These are phyloP conservation scores for Rhizophlyctis rosea DNA, from an alignment of 192 early-diverging fungal genomes.

Conservation along the genomic window DNA sequence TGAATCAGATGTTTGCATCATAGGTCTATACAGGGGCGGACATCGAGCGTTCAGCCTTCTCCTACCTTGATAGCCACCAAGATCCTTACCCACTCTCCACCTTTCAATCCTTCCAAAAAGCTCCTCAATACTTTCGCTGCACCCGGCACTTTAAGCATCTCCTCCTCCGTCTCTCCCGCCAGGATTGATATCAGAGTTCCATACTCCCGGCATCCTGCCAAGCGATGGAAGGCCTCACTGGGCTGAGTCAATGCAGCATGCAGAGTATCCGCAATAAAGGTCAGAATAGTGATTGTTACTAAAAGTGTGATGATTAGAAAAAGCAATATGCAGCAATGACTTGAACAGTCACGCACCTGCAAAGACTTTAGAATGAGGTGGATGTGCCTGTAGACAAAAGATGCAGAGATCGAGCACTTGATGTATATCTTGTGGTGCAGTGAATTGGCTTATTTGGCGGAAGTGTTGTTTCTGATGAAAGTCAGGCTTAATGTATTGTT, in stretches of 20 bases:
- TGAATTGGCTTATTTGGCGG: too few relatives aligned
- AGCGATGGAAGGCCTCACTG: constrained; percentile 24
- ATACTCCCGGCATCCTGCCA: constrained; percentile 31
- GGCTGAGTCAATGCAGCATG: constrained; percentile 8
- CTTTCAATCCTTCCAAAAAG: too few relatives aligned
- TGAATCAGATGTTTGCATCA: too few relatives aligned
- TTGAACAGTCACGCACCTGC: constrained; percentile 11
- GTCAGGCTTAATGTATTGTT: too few relatives aligned
- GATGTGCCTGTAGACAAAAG: constrained; percentile 22
- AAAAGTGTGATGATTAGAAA: background rate
- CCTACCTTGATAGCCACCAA: too few relatives aligned
- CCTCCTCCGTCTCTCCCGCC: too few relatives aligned
- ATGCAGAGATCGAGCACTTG: constrained; percentile 33
- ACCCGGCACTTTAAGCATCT: too few relatives aligned
- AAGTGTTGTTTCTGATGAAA: too few relatives aligned
- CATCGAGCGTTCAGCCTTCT: too few relatives aligned
- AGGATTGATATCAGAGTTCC: background rate
- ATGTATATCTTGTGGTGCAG: constrained; percentile 31
- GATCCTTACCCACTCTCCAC: too few relatives aligned
- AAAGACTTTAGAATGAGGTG: constrained; percentile 24
- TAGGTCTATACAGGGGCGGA: too few relatives aligned
- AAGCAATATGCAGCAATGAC: background rate
- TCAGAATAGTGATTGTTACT: background rate
- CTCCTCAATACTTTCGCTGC: too few relatives aligned
- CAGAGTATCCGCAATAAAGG: constrained; percentile 24